Evolutionary conservation across 805 yeast species (phyloP).

Genomic region (Phaffomyces opuntiae): DNA sequence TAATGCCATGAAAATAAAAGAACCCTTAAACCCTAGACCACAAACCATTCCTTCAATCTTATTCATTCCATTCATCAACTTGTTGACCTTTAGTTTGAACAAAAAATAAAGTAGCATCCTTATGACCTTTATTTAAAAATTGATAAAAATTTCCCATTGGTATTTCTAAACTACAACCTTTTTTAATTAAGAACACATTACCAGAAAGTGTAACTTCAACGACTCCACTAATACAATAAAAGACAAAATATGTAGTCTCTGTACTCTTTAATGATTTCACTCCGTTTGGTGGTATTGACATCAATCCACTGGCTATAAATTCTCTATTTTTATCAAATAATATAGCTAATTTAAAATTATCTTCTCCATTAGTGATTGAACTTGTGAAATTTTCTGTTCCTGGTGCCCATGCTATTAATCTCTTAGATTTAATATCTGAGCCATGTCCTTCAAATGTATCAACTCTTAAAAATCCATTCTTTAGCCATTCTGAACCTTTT

Average conservation of each 20-base stretch:
- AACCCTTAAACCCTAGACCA: no score
- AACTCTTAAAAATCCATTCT: constrained; percentile 32
- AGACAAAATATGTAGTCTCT: constrained; percentile 58
- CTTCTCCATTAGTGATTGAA: constrained; percentile 33
- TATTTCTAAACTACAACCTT: constrained; percentile 75
- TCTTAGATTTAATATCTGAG: constrained; percentile 33
- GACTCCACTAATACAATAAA: constrained; percentile 66
- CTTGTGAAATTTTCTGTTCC: constrained; percentile 41
- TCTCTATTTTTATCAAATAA: constrained; percentile 58
- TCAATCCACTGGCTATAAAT: constrained; percentile 65
- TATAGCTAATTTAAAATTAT: constrained; percentile 55
- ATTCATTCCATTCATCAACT: constrained; percentile 18
- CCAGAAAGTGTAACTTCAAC: constrained; percentile 61
- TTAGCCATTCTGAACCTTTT: constrained; percentile 49
- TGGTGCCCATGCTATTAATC: constrained; percentile 62
- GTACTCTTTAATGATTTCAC: constrained; percentile 54
- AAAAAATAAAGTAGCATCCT: constrained; percentile 60
- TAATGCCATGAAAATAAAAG: no score
- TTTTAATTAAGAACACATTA: constrained; percentile 49
- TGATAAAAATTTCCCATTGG: constrained; percentile 75
- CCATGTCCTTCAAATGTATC: constrained; percentile 49
- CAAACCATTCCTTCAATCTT: not conserved
- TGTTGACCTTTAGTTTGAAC: constrained; percentile 48
- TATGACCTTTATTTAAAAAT: constrained; percentile 53
- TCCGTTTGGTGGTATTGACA: constrained; percentile 57